Evolutionary conservation across 2,329 filamentous ascomycete species (phyloP).

Genomic region (Aspergillus calidoustus): DNA sequence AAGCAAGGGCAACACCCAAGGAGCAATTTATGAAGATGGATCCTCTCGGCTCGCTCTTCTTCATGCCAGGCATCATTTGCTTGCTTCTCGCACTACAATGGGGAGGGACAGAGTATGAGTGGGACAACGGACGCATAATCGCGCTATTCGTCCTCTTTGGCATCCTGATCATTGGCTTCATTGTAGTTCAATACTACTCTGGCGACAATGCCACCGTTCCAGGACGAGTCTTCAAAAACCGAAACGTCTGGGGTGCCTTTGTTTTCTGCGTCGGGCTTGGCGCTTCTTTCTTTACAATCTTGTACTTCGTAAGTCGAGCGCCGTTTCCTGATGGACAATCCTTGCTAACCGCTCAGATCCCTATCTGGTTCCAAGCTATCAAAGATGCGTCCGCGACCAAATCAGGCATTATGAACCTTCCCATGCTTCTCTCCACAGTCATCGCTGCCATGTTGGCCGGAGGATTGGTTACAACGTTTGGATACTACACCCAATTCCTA

Average conservation of each 20-base stretch:
- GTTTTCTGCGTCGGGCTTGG: conserved; percentile 26
- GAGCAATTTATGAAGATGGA: conserved; percentile 2
- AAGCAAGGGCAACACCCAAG: not conserved
- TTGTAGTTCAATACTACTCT: conserved; percentile 49
- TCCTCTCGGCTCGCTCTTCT: conserved; percentile 2
- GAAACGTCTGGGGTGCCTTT: conserved; percentile 22
- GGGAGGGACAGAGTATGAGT: conserved; percentile 16
- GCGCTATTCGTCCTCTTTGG: conserved; percentile 28
- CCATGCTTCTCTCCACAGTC: conserved; percentile 44
- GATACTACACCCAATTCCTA: conserved; percentile 45
- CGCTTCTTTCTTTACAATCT: not conserved
- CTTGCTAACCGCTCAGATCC: conserved; percentile 27
- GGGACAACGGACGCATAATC: conserved; percentile 30
- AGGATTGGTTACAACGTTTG: conserved; percentile 8
- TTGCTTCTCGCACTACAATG: conserved; percentile 16
- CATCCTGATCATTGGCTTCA: conserved; percentile 48
- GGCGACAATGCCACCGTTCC: conserved; percentile 57
- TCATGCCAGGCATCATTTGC: conserved; percentile 15
- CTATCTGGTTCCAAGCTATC: conserved; percentile 55
- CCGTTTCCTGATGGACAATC: not conserved
- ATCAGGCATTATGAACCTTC: conserved; percentile 51
- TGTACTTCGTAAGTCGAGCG: conserved; percentile 2
- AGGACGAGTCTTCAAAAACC: conserved; percentile 48
- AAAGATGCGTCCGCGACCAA: conserved; percentile 48
- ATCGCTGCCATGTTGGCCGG: conserved; percentile 41